These are phyloP conservation scores for Fraxinus excelsior DNA, from an alignment of 257 asterid species.

Conservation along the genomic window DNA sequence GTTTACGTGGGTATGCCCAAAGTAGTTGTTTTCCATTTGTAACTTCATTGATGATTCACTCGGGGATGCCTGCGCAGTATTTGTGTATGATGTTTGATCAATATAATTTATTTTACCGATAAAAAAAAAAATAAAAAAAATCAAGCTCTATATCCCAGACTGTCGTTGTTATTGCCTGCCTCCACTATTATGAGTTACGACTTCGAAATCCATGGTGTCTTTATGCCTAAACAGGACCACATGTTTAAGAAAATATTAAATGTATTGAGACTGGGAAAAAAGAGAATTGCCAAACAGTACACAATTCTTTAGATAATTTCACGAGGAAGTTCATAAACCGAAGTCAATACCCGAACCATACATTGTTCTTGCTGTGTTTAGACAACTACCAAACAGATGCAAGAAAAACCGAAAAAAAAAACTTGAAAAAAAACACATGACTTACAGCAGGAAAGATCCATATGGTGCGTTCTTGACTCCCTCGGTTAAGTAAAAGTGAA, in stretches of 20 bases:
- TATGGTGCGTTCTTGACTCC: slow-evolving; percentile 76
- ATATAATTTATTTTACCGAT: too few relatives aligned
- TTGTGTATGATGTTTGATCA: too few relatives aligned
- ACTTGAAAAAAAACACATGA: neutral
- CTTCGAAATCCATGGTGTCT: slow-evolving; percentile 46
- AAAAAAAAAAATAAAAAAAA: too few relatives aligned
- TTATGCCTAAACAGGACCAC: slow-evolving; percentile 53
- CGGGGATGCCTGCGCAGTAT: too few relatives aligned
- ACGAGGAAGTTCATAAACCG: slow-evolving; percentile 25
- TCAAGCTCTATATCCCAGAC: slow-evolving; percentile 25
- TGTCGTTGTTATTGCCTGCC: slow-evolving; percentile 44
- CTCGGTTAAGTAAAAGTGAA: slow-evolving; percentile 28
- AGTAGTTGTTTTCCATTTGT: too few relatives aligned
- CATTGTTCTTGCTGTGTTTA: slow-evolving; percentile 31
- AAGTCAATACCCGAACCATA: slow-evolving; percentile 69
- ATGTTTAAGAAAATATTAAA: slow-evolving; percentile 20
- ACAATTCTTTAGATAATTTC: slow-evolving; percentile 22
- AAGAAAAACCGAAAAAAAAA: neutral
- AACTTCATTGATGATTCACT: too few relatives aligned
- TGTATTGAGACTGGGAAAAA: slow-evolving; percentile 9
- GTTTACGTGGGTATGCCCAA: too few relatives aligned
- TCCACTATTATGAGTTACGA: slow-evolving; percentile 38
- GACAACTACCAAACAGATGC: neutral
- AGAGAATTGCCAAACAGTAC: slow-evolving; percentile 16
- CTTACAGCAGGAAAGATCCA: slow-evolving; percentile 18